Conservation (phyloP, 2,329 filamentous ascomycete species). For the Colletotrichum sublineola region DNA sequence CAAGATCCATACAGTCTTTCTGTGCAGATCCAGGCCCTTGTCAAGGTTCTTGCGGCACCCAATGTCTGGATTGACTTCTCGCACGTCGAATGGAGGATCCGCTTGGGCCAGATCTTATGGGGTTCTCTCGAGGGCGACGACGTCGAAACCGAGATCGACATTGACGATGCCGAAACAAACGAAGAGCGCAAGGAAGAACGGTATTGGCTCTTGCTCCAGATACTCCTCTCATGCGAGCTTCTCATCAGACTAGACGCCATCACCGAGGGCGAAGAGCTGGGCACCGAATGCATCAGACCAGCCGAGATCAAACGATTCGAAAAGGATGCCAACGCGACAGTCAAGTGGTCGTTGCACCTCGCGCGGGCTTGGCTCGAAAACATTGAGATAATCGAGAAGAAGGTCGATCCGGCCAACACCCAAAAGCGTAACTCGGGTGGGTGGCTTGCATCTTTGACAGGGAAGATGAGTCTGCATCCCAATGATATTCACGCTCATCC, state of each 20-base stretch:
- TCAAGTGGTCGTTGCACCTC: constrained; percentile 76
- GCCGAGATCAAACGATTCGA: constrained; percentile 73
- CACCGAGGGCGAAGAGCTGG: constrained; percentile 70
- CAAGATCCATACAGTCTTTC: constrained; percentile 73
- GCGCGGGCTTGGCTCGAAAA: constrained; percentile 78
- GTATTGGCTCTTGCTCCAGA: constrained; percentile 76
- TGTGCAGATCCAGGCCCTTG: constrained; percentile 77
- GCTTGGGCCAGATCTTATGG: constrained; percentile 80
- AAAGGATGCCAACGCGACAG: constrained; percentile 70
- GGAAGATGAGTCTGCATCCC: constrained; percentile 63
- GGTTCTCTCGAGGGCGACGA: constrained; percentile 65
- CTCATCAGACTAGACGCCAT: constrained; percentile 74
- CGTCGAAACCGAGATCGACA: constrained; percentile 65
- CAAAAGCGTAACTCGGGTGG: constrained; percentile 51
- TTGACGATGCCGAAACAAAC: constrained; percentile 61
- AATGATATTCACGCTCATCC: constrained; percentile 44
- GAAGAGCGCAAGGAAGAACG: constrained; percentile 71
- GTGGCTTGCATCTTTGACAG: constrained; percentile 72
- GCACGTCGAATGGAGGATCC: constrained; percentile 80
- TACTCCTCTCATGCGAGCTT: constrained; percentile 75
- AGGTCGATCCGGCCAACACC: constrained; percentile 44
- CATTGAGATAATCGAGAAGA: constrained; percentile 65
- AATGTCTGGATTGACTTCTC: constrained; percentile 83
- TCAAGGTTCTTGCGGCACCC: constrained; percentile 73
- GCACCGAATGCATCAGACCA: constrained; percentile 64